Evolutionary conservation across 2,329 filamentous ascomycete species (phyloP), one percentile per base, ranked within the genome.

Genomic region (Orbilia brochopaga): DNA sequence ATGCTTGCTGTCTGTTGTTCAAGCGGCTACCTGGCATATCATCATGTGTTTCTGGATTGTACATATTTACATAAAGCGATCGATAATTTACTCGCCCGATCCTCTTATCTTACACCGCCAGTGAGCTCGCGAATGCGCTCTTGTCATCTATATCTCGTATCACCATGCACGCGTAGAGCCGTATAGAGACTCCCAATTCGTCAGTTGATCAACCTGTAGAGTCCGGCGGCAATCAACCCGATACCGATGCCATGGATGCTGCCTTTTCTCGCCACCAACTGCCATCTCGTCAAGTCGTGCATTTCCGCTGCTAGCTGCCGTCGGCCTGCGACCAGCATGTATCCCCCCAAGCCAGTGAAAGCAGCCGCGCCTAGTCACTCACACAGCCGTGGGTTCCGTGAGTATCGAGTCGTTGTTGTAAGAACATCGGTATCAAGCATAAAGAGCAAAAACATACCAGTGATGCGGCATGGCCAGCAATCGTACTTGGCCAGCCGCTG

Each of bases 301-400:
- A 59, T 83, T 78, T 90, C 88, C 76, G 83, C 82, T 76, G 87
- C 84, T 30, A 94, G 85, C 79, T 92, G 89, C 56, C 83, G 82
- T 79, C 87, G 88, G 66, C 90, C 90, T 1, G 88, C 90, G 73
- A 87, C 82, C 80, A 92, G 92, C 79, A 87, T 92, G 80, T 92
- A 94, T 0, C 83, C 87, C 2, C 87, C 90, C 15, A 93, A 85
- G 0, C 88, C 89, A 63, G 91, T 82, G 74, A 94, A 91, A 0
- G 90, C 88, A 42, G 87, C 84, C 77, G 89, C 88, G 50, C 90
- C 90, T 92, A 75, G 23, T 13, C 15, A 13, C 35, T n/a, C n/a
- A n/a, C 13, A 27, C 23, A 3, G 11, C 17, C 6, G 19, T 52
- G 23, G 35, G n/a, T 35, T 42, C 59, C 56, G 15, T 42, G 5